These are phyloP conservation scores for Hippophae tibetana DNA, from an alignment of 306 rosid genomes.

Conservation along the genomic window DNA sequence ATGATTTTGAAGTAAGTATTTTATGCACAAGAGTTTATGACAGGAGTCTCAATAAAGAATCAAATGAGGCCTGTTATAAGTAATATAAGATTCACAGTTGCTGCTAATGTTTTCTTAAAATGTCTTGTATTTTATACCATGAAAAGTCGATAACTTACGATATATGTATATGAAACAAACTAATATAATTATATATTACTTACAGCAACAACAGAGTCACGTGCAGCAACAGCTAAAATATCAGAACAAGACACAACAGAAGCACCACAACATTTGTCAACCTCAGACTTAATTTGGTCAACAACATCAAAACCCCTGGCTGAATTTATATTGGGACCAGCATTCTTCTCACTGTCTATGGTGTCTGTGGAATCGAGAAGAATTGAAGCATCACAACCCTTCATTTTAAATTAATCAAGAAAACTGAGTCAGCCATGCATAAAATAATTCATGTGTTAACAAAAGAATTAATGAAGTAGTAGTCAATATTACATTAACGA, in stretches of 20 bases:
- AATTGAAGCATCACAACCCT: constrained; percentile 14
- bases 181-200: background rate
- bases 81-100: no score
- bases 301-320: constrained; percentile 9
- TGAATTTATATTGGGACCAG: background rate
- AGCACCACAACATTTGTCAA: constrained; percentile 3
- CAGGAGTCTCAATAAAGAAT: no score
- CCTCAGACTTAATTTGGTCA: constrained; percentile 6
- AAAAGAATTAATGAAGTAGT: no score
- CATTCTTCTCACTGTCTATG: constrained; percentile 6
- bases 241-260: constrained; percentile 8
- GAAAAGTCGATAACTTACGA: no score
- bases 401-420: background rate
- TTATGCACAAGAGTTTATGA: no score
- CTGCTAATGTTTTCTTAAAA: no score
- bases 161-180: no score
- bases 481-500: background rate
- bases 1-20: no score
- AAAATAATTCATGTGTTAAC: no score
- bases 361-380: constrained; percentile 10
- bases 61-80: no score
- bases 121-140: no score
- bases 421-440: background rate
- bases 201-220: constrained; percentile 9
- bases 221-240: constrained; percentile 13